Percentiles rank a stretch among this genome's conserved stretches.
Evolutionary conservation across 2,329 filamentous ascomycete genomes (phyloP).

Genomic region (Neoscytalidium dimidiatum): DNA sequence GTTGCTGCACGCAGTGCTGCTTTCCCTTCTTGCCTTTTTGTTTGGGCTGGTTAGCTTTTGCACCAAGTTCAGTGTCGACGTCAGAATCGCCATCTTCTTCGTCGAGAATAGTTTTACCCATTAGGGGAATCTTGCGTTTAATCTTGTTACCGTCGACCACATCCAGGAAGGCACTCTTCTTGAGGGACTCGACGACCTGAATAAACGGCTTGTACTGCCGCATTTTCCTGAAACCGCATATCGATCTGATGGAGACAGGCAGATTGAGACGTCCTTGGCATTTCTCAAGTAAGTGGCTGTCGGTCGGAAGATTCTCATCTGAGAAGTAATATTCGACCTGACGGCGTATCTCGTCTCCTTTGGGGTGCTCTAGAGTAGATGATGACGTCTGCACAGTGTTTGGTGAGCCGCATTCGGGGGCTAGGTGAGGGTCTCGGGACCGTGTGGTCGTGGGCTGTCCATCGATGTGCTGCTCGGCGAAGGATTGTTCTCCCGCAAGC

Average conservation of each 20-base stretch:
- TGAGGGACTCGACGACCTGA: slow-evolving; percentile 44
- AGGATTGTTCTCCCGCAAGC: not conserved
- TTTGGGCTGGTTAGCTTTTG: not conserved
- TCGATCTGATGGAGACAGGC: slow-evolving; percentile 45
- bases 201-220: slow-evolving; percentile 42
- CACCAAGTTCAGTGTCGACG: slow-evolving; percentile 14
- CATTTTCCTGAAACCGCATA: slow-evolving; percentile 50
- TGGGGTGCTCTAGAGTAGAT: slow-evolving; percentile 22
- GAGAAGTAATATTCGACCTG: slow-evolving; percentile 55
- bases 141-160: slow-evolving; percentile 46
- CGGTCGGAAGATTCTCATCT: slow-evolving; percentile 48
- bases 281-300: slow-evolving; percentile 45
- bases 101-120: slow-evolving; percentile 33
- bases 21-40: slow-evolving; percentile 18
- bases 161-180: slow-evolving; percentile 44
- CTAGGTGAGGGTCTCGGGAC: not conserved
- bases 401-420: not conserved
- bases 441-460: not conserved
- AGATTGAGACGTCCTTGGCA: slow-evolving; percentile 44
- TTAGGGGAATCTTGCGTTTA: slow-evolving; percentile 44
- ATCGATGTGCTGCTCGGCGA: not conserved
- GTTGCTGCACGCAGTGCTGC: slow-evolving; percentile 20
- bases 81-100: slow-evolving; percentile 19
- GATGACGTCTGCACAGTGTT: not conserved
- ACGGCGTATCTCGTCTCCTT: slow-evolving; percentile 24